These are phyloP conservation scores for Kodamaea jinghongensis DNA, from an alignment of 805 yeast species.

Conservation along the genomic window DNA sequence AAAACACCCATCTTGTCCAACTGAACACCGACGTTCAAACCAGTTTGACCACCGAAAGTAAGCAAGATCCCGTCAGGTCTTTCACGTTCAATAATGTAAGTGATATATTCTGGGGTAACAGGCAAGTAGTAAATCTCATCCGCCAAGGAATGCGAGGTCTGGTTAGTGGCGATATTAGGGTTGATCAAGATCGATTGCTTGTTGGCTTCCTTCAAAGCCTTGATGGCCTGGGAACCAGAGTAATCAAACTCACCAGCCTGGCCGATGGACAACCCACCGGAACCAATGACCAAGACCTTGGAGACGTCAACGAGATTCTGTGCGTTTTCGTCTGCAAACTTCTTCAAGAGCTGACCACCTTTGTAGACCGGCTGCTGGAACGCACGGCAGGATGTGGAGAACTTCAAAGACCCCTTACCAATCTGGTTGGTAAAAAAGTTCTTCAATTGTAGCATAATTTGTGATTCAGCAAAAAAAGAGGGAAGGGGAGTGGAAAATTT, in stretches of 20 bases:
- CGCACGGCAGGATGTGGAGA: constrained; percentile 9
- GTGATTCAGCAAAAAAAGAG: not conserved
- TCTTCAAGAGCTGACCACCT: constrained; percentile 59
- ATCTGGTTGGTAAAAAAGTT: constrained; percentile 7
- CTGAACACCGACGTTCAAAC: constrained; percentile 91
- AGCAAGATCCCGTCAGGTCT: constrained; percentile 93
- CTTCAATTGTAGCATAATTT: constrained; percentile 10
- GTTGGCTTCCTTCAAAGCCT: constrained; percentile 88
- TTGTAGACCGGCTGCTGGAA: constrained; percentile 43
- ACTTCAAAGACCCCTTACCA: constrained; percentile 1
- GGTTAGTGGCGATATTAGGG: constrained; percentile 96
- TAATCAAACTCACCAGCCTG: constrained; percentile 99
- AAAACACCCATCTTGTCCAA: constrained; percentile 93
- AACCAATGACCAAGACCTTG: constrained; percentile 89
- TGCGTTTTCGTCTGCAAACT: constrained; percentile 58
- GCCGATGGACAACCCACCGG: constrained; percentile 96
- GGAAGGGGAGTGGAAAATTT: not conserved
- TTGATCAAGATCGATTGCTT: constrained; percentile 83
- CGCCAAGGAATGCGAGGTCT: constrained; percentile 91
- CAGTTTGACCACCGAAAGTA: constrained; percentile 99
- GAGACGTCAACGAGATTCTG: constrained; percentile 75
- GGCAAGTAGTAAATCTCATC: constrained; percentile 95
- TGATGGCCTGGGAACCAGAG: constrained; percentile 96
- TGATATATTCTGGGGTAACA: constrained; percentile 94
- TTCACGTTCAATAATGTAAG: constrained; percentile 93